Evolutionary conservation across 148 eudicot genomes (phyloP).

Genomic region (Camellia sinensis): DNA sequence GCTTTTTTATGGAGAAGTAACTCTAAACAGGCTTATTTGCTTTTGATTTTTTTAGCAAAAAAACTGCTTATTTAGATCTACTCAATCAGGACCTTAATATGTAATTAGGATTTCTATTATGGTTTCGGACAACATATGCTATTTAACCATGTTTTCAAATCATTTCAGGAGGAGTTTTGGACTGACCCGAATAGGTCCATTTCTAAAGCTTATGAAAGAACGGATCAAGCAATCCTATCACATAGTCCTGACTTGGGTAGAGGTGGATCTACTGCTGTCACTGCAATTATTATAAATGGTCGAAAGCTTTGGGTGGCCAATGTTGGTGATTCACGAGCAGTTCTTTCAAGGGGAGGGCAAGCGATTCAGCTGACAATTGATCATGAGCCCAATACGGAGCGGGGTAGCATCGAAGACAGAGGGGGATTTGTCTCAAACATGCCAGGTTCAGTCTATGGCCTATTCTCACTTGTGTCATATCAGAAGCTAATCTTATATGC

Average conservation of each 20-base stretch:
- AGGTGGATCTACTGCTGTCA: conserved; percentile 91
- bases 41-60: too few relatives aligned
- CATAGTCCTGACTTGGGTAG: conserved; percentile 74
- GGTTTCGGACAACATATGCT: not conserved
- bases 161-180: conserved; percentile 72
- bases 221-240: conserved; percentile 69
- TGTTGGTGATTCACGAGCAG: conserved; percentile 86
- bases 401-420: conserved; percentile 63
- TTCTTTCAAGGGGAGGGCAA: conserved; percentile 59
- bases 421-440: conserved; percentile 88
- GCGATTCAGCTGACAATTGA: conserved; percentile 66
- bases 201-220: conserved; percentile 67
- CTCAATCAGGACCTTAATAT: not conserved
- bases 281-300: conserved; percentile 73
- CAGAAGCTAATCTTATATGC: not conserved
- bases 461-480: not conserved
- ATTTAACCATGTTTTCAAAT: not conserved
- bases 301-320: conserved; percentile 65
- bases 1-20: too few relatives aligned
- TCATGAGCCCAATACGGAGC: conserved; percentile 79
- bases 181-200: conserved; percentile 55
- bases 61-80: too few relatives aligned
- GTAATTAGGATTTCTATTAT: not conserved
- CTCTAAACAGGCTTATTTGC: too few relatives aligned
- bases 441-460: conserved; percentile 51